Conservation (phyloP, 1,284 basidiomycete species). For the Stereum hirsutum region DNA sequence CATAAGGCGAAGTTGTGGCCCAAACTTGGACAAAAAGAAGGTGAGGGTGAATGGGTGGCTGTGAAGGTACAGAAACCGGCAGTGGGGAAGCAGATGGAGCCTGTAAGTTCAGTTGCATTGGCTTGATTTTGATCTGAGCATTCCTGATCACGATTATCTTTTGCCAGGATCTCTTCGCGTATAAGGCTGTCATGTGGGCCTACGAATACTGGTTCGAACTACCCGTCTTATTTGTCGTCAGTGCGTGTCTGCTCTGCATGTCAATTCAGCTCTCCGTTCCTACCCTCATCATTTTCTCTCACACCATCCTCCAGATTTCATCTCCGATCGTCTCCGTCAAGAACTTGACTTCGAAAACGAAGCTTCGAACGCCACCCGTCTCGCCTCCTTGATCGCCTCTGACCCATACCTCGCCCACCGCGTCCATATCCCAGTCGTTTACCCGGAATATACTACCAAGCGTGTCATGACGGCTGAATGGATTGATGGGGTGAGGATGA, state of each 20-base stretch:
- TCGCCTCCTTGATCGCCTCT: conserved; percentile 44
- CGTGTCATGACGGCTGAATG: conserved; percentile 82
- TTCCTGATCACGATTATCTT: no score
- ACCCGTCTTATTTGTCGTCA: conserved; percentile 68
- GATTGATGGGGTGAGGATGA: conserved; percentile 76
- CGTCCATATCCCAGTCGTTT: conserved; percentile 77
- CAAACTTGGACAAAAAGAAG: conserved; percentile 21
- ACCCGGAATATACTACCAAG: conserved; percentile 64
- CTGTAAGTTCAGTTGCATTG: no score
- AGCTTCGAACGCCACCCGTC: conserved; percentile 55
- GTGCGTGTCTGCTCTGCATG: conserved; percentile 25
- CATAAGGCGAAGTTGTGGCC: conserved; percentile 66
- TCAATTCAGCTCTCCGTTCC: no score
- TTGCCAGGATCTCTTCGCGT: conserved; percentile 67
- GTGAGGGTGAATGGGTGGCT: conserved; percentile 48
- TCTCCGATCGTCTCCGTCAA: conserved; percentile 70
- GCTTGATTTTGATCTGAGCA: no score
- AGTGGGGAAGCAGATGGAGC: conserved; percentile 77
- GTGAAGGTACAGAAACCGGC: conserved; percentile 91
- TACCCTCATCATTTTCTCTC: no score
- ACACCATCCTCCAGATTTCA: conserved; percentile 58
- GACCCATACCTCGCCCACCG: conserved; percentile 62
- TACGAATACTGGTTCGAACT: conserved; percentile 73
- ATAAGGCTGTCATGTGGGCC: conserved; percentile 61
- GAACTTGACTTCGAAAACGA: conserved; percentile 80